phyloP scores from a whole-genome alignment of 352 stramenopile species.

The Blastocystis sp. region DNA sequence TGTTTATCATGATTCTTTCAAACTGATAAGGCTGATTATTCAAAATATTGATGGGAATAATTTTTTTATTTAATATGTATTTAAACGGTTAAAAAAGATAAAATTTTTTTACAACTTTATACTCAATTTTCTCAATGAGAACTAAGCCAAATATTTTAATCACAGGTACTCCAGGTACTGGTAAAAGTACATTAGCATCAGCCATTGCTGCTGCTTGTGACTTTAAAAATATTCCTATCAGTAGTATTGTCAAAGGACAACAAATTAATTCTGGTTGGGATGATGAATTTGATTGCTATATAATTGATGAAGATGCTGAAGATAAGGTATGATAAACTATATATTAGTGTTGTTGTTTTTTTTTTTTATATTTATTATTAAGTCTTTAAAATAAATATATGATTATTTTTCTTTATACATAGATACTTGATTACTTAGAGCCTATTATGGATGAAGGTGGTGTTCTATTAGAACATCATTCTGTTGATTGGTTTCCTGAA shows the following conservation, averaged over 20 bases:
- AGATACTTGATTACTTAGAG: constrained; percentile 60
- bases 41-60: too few species aligned
- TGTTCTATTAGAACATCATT: constrained; percentile 63
- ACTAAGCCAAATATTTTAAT: constrained; percentile 60
- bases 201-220: constrained; percentile 58
- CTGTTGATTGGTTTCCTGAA: constrained; percentile 67
- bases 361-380: too few species aligned
- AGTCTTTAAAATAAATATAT: too few species aligned
- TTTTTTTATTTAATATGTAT: too few species aligned
- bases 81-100: too few species aligned
- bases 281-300: constrained; percentile 64
- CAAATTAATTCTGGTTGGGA: constrained; percentile 55
- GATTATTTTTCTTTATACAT: not conserved
- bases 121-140: not conserved
- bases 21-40: too few species aligned
- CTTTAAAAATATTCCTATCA: constrained; percentile 43
- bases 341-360: too few species aligned
- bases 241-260: constrained; percentile 50
- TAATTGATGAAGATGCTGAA: constrained; percentile 53
- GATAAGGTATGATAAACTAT: constrained; percentile 57
- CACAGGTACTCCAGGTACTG: constrained; percentile 61
- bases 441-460: constrained; percentile 58
- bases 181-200: constrained; percentile 65
- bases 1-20: too few species aligned
- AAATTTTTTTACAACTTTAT: too few species aligned